Evolutionary conservation across 306 rosid genomes (phyloP).

Genomic region (Leucaena leucocephala): DNA sequence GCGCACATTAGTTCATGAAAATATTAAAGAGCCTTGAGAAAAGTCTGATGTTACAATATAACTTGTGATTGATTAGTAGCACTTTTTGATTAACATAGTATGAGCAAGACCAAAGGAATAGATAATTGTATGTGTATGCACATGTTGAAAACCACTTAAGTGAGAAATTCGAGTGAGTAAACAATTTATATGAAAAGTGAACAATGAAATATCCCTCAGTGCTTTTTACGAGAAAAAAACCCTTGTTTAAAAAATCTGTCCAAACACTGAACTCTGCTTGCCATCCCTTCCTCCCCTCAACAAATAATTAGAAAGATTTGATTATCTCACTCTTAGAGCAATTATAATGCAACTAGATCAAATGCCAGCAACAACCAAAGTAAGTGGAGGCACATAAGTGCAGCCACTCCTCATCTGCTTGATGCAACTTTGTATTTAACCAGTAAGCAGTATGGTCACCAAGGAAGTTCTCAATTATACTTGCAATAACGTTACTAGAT

Average conservation of each 20-base stretch:
- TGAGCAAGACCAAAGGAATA: conserved; percentile 5
- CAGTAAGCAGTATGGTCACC: conserved; percentile 8
- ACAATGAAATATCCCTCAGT: neutral
- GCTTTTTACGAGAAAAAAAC: neutral
- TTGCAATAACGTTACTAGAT: neutral
- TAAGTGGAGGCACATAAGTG: too few species aligned
- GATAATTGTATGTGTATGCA: neutral
- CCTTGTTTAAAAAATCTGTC: conserved; percentile 8
- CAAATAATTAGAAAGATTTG: neutral
- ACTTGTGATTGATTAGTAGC: neutral
- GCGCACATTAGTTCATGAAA: conserved; percentile 20
- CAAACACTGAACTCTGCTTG: conserved; percentile 12
- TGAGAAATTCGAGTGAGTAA: neutral
- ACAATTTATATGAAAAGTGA: neutral
- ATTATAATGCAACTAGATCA: conserved; percentile 23
- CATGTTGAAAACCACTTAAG: neutral
- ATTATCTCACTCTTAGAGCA: conserved; percentile 9
- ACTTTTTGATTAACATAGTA: neutral
- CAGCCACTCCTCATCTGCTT: conserved; percentile 12
- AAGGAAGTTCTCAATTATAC: conserved; percentile 14
- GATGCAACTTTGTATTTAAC: conserved; percentile 18
- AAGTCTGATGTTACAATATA: neutral
- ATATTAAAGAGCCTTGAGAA: neutral
- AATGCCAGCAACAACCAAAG: conserved; percentile 4
- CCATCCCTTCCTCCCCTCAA: conserved; percentile 26